Base-by-base conservation (phyloP, 1,284 basidiomycete genomes). In the Ustilago esculenta region DNA sequence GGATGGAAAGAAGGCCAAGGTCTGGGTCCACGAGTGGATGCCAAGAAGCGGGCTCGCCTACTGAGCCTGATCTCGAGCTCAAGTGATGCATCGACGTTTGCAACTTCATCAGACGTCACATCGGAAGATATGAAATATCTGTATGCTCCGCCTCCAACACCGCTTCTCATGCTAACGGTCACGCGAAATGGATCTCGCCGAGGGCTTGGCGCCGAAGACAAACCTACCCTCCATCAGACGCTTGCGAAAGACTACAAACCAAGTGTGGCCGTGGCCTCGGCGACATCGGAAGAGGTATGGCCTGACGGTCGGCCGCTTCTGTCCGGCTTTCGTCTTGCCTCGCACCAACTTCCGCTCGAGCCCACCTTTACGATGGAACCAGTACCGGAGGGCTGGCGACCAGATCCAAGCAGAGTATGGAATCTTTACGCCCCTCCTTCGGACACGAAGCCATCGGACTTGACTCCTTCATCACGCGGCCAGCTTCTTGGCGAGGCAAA, bases 1-100 rank as follows among this genome's bases (percentile, higher is more conserved):
- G 95, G 95, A 0, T 98, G 95, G 95, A 86, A 90, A 53, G 83
- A 89, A 0, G 95, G 94, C 0, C 92, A 96, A 82, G 95, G 94
- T 5, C 88, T 98, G 23, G 95, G 95, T 0, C 92, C 94, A 1
- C 88, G 94, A 7, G 85, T 98, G n/a, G 89, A 92, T 2, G 87
- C 90, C 53, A 86, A 87, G 33, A 89, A 91, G 77, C 87, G 90
- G 33, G 87, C 86, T 68, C 84, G 88, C 15, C 23, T 77, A 11
- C 10, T 52, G 5, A 24, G 44, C 10, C 17, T 66, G 30, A 37
- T 67, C n/a, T 44, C 50, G 9, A 41, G 17, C 27, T 46, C 37
- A 32, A 47, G 43, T 40, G 25, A 36, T 24, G 5, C 36, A n/a
- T n/a, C n/a, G n/a, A n/a, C n/a, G 12, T 10, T 33, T 17, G 36